Base-by-base conservation (phyloP, 1,284 basidiomycete genomes). In the Sparassis latifolia region DNA sequence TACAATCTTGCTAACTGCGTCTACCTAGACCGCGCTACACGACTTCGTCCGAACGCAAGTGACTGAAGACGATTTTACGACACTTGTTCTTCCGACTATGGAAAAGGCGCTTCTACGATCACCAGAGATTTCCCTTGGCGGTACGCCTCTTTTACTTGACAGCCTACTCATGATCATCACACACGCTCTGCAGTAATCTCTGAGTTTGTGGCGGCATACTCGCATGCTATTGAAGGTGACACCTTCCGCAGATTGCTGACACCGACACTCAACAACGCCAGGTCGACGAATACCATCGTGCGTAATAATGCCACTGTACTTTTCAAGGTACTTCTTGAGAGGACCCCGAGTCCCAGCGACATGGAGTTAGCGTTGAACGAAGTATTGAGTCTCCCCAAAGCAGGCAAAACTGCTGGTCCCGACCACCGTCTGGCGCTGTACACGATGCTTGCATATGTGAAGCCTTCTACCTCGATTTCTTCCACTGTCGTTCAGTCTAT, bases 391-490 rank as follows among this genome's bases (percentile, higher is more conserved):
- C 75, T 92, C 0, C 87, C 91, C 3, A 86, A 88, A 62, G 69
- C 82, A 0, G 87, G 91, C 33, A 97, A 96, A 72, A 90, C 91
- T 0, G 72, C 84, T 0, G 90, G 90, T 2, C 78, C 89, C 2
- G 93, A 95, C 53, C 92, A 97, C 64, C 84, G 93, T n/a, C 68
- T 83, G 4, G 75, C 85, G 0, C 71, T 97, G 7, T 93, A 90
- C 67, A 77, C 79, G 5, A 91, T 97, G 81, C 74, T 92, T 2
- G 67, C 75, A 2, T 67, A 63, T 35, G 56, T 95, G 3, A 68
- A 72, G 1, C 75, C 84, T 1, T 77, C 80, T 2, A 56, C 69
- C 2, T 59, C 62, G 0, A 71, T 80, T 2, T 91, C 90, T 1
- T 49, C 65, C 2, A 62, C 70, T 0, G 68, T 92, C 10, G 65